Percentiles rank a stretch among this genome's conserved stretches.
These are phyloP conservation scores for Pseudogymnoascus sp. DNA, from an alignment of 2,329 filamentous ascomycete genomes.

Conservation along the genomic window DNA sequence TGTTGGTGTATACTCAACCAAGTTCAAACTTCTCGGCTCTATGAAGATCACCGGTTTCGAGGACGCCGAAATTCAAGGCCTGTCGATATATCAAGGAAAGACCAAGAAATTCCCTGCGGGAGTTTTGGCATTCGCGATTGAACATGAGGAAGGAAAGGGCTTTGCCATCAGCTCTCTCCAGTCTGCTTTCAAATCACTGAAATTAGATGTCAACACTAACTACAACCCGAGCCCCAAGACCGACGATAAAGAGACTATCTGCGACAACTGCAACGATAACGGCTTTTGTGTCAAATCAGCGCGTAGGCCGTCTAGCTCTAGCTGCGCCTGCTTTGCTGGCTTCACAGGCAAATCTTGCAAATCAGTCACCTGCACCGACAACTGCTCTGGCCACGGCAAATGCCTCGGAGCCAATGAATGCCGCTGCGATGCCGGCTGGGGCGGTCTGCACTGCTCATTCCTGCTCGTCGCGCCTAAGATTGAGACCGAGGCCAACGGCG, in stretches of 20 bases:
- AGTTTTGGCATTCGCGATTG: conserved; percentile 33
- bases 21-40: conserved; percentile 30
- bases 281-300: not conserved
- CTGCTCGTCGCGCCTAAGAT: conserved; percentile 32
- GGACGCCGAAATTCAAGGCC: not conserved
- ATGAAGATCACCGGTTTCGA: conserved; percentile 24
- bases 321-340: conserved; percentile 37
- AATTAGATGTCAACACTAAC: conserved; percentile 29
- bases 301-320: conserved; percentile 21
- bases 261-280: not conserved
- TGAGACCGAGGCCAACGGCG: conserved; percentile 37
- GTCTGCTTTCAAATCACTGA: conserved; percentile 26
- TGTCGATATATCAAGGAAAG: not conserved
- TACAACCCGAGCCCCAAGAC: conserved; percentile 26
- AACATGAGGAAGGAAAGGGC: conserved; percentile 32
- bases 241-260: not conserved
- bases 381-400: conserved; percentile 34
- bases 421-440: conserved; percentile 35
- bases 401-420: conserved; percentile 36
- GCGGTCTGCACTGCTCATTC: conserved; percentile 38
- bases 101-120: conserved; percentile 21
- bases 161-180: conserved; percentile 35
- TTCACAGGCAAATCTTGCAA: conserved; percentile 31
- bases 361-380: conserved; percentile 31
- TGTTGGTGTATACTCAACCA: conserved; percentile 32